Conservation (phyloP, 345 rosid genomes). For the Salix brachista region DNA sequence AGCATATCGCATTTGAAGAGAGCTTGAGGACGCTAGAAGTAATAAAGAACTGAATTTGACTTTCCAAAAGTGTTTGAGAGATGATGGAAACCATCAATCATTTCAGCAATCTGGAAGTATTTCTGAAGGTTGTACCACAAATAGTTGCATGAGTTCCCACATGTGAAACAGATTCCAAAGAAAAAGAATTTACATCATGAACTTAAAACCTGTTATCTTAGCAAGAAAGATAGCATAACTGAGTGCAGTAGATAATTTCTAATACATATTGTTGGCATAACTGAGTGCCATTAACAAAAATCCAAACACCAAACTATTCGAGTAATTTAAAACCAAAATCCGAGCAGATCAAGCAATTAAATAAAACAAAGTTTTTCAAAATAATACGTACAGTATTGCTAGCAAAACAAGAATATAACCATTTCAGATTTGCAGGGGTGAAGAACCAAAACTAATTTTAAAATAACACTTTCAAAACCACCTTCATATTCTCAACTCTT, state of each 20-base stretch:
- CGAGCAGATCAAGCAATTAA: neutral
- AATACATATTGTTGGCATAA: neutral
- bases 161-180: neutral
- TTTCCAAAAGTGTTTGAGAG: neutral
- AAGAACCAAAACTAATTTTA: no score
- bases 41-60: neutral
- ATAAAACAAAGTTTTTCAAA: no score
- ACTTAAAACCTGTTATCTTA: neutral
- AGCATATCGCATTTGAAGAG: neutral
- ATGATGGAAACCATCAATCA: neutral
- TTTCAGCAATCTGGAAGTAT: neutral
- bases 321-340: neutral
- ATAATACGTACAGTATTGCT: no score
- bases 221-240: neutral
- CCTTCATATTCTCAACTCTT: no score
- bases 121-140: neutral
- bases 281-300: neutral
- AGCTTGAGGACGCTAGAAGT: no score
- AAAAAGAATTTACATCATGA: neutral
- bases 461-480: no score
- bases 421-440: no score
- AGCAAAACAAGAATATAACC: no score
- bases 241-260: neutral
- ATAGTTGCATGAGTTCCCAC: neutral
- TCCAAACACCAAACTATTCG: neutral